Evolutionary conservation across 1,284 basidiomycete species (phyloP).

Genomic region (Cystobasidiaceae sp.): DNA sequence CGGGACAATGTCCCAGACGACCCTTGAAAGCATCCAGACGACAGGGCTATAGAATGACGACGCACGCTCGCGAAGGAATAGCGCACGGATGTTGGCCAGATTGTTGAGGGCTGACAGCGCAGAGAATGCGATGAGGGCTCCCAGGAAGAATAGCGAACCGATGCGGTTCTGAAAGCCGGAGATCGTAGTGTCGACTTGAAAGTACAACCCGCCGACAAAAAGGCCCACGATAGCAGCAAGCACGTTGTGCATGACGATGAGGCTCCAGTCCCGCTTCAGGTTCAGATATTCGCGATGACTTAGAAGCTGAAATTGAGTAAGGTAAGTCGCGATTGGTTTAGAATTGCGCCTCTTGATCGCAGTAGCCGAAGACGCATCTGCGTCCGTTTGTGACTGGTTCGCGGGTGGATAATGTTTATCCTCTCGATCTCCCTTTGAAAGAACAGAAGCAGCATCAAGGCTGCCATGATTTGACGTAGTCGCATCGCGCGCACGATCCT

Average conservation of each 20-base stretch:
- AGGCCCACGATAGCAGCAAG: slow-evolving; percentile 68
- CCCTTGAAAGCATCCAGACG: slow-evolving; percentile 75
- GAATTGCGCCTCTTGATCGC: slow-evolving; percentile 27
- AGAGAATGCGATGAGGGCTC: slow-evolving; percentile 64
- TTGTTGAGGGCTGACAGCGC: slow-evolving; percentile 81
- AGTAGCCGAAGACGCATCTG: neutral
- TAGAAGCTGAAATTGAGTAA: slow-evolving; percentile 77
- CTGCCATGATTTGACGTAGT: too few species aligned
- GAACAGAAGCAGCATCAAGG: neutral
- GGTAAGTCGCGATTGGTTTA: slow-evolving; percentile 56
- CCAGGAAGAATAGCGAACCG: slow-evolving; percentile 85
- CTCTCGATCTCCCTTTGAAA: neutral
- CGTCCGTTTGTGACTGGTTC: too few species aligned
- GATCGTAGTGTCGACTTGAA: slow-evolving; percentile 67
- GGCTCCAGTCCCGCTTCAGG: slow-evolving; percentile 67
- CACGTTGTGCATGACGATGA: slow-evolving; percentile 70
- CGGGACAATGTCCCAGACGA: slow-evolving; percentile 78
- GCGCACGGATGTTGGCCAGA: slow-evolving; percentile 67
- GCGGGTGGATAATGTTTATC: slow-evolving; percentile 4
- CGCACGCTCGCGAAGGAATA: slow-evolving; percentile 81
- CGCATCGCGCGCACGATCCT: too few species aligned
- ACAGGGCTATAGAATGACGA: slow-evolving; percentile 57
- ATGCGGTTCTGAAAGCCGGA: slow-evolving; percentile 69
- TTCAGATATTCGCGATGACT: slow-evolving; percentile 76
- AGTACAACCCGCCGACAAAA: slow-evolving; percentile 69